These are phyloP conservation scores for Phytophthora vignae DNA, from an alignment of 352 stramenopile genomes.

Conservation along the genomic window DNA sequence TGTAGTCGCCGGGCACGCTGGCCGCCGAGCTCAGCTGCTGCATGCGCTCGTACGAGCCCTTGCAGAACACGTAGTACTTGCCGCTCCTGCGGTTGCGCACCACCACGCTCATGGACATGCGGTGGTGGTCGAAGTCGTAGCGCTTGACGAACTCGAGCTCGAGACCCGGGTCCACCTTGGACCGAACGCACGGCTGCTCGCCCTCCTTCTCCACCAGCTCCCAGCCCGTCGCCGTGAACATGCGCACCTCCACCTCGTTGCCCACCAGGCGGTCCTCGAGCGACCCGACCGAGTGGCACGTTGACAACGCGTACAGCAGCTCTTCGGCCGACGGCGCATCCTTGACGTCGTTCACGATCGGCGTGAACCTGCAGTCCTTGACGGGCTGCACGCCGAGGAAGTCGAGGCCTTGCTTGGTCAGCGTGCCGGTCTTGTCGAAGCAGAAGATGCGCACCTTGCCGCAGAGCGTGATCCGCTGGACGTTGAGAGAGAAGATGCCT, in stretches of 20 bases:
- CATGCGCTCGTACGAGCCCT: slow-evolving; percentile 78
- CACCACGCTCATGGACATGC: slow-evolving; percentile 85
- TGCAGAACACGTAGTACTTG: slow-evolving; percentile 65
- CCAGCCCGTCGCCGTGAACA: slow-evolving; percentile 72
- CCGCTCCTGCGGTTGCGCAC: slow-evolving; percentile 50
- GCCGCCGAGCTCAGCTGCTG: slow-evolving; percentile 44
- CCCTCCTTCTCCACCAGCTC: slow-evolving; percentile 42
- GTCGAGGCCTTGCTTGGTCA: slow-evolving; percentile 81
- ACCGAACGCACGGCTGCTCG: slow-evolving; percentile 29
- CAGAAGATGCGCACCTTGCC: slow-evolving; percentile 78
- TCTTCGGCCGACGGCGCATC: slow-evolving; percentile 16
- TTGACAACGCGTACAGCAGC: slow-evolving; percentile 48
- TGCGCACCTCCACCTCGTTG: slow-evolving; percentile 78
- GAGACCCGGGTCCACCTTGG: slow-evolving; percentile 17
- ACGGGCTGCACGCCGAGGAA: slow-evolving; percentile 52
- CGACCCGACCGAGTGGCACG: slow-evolving; percentile 65
- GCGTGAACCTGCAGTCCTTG: slow-evolving; percentile 14
- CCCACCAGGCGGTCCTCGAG: slow-evolving; percentile 60
- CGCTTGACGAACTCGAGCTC: slow-evolving; percentile 67
- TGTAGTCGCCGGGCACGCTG: slow-evolving; percentile 69
- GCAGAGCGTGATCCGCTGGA: slow-evolving; percentile 69
- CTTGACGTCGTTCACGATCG: slow-evolving; percentile 24
- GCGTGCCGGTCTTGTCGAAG: slow-evolving; percentile 89
- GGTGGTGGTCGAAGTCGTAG: slow-evolving; percentile 86
- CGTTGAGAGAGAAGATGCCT: slow-evolving; percentile 69